These are phyloP conservation scores for Botrytis deweyae DNA, from an alignment of 2,329 filamentous ascomycete genomes.

Conservation along the genomic window DNA sequence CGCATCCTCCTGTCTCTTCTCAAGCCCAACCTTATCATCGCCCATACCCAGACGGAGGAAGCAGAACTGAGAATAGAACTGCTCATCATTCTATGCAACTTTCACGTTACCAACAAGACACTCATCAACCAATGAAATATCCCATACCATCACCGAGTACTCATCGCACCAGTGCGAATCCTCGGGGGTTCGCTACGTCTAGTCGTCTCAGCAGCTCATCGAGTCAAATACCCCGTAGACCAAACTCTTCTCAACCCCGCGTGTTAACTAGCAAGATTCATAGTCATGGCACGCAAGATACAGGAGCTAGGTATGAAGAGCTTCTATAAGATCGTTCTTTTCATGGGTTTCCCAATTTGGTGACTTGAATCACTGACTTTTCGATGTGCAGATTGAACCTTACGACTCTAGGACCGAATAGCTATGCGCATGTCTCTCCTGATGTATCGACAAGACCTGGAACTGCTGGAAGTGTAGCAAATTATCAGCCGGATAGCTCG, in stretches of 20 bases:
- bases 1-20: background rate
- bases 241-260: background rate
- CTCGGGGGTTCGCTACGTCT: background rate
- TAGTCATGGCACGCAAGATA: background rate
- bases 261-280: background rate
- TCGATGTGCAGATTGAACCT: background rate
- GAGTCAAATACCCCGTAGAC: background rate
- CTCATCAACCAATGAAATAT: background rate
- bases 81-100: background rate
- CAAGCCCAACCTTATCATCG: background rate
- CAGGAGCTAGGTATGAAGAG: background rate
- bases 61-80: background rate
- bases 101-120: background rate
- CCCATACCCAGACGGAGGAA: background rate
- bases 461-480: no score
- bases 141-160: background rate
- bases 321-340: background rate
- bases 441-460: background rate
- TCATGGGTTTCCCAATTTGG: background rate
- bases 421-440: background rate
- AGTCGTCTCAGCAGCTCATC: background rate
- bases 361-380: background rate
- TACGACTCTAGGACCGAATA: background rate
- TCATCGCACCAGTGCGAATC: background rate
- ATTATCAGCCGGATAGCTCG: background rate